Percentiles rank a stretch among this genome's conserved stretches.
Evolutionary conservation across 2,329 filamentous ascomycete species (phyloP).

Genomic region (Dothistroma pini): DNA sequence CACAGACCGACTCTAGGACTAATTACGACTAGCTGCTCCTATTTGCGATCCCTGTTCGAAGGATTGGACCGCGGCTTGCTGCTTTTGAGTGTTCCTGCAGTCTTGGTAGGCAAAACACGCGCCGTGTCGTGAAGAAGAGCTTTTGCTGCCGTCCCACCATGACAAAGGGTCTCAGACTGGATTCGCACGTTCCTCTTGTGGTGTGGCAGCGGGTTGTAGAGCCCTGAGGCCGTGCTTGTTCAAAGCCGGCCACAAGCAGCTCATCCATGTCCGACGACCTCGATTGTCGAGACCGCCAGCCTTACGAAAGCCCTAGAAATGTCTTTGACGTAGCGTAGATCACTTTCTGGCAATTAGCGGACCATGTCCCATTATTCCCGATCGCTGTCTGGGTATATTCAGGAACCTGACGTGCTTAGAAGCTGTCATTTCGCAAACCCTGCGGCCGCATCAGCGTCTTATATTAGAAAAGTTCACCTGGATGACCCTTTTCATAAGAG

Average conservation of each 20-base stretch:
- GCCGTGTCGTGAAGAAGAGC: neutral
- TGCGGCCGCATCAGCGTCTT: neutral
- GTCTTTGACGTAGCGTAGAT: conserved; percentile 4
- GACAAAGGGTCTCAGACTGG: neutral
- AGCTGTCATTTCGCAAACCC: conserved; percentile 3
- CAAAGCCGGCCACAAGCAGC: neutral
- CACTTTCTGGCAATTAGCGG: neutral
- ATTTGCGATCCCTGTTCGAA: neutral
- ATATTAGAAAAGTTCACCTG: neutral
- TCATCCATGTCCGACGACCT: neutral
- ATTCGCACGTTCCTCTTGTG: neutral
- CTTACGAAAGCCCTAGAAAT: neutral
- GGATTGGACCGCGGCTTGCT: neutral
- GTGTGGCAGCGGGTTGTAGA: neutral
- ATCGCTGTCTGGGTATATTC: conserved; percentile 4
- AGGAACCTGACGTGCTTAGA: conserved; percentile 4
- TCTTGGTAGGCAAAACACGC: neutral
- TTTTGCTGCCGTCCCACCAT: neutral
- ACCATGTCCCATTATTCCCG: conserved; percentile 1
- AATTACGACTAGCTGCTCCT: neutral
- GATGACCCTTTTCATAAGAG: neutral
- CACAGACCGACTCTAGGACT: neutral
- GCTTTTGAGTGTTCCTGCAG: neutral
- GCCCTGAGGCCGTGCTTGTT: neutral
- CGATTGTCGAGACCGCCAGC: neutral